Base-by-base conservation (phyloP, 805 yeast species). In the Zygosaccharomyces siamensis region DNA sequence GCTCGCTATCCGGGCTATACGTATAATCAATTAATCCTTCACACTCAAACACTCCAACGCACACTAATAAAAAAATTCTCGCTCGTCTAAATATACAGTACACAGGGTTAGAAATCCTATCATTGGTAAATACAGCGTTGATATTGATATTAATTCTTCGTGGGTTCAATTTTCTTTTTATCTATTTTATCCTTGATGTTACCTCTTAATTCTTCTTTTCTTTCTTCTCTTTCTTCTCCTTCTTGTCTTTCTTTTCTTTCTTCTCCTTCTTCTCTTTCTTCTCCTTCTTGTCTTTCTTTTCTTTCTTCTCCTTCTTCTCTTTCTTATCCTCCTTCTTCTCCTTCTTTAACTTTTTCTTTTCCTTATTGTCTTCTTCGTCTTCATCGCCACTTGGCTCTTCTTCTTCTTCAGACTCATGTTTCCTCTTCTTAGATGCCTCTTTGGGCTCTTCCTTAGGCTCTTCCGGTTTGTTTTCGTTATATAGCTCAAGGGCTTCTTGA, bases 401-500 rank as follows among this genome's bases (percentile, higher is more conserved):
- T 69, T 66, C 40, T 49, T 47, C 49, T 52, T 52, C 61, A 39
- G 57, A 61, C 63, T 48, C 59, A 68, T 39, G 61, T 48, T 56
- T 58, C 56, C 57, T 66, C 35, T 58, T 69, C 23, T 65, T 72
- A 32, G 56, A 57, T 28, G 59, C 63, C 45, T 55, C 66, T 38
- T 56, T 72, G 8, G 28, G 28, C 8, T 26, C 28, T 26, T 26
- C 24, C 30, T 66, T 71, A 49, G 63, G 67, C 32, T 18, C 27
- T 24, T 24, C 27, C 3, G 80, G 85, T 47, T 74, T 68, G 50
- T 72, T 77, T 52, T 70, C 70, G 41, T 65, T 75, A 56, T 70
- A 74, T 63, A 85, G 77, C 47, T 84, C 81, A 72, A 93, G 78
- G 48, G 98, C 99, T 72, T 86, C 87, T 68, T 85, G 80, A 74